A percentile compares a stretch with the other conserved stretches of the same genome.
phyloP scores from a whole-genome alignment of 306 rosid species.

The Vachellia collinsii region DNA sequence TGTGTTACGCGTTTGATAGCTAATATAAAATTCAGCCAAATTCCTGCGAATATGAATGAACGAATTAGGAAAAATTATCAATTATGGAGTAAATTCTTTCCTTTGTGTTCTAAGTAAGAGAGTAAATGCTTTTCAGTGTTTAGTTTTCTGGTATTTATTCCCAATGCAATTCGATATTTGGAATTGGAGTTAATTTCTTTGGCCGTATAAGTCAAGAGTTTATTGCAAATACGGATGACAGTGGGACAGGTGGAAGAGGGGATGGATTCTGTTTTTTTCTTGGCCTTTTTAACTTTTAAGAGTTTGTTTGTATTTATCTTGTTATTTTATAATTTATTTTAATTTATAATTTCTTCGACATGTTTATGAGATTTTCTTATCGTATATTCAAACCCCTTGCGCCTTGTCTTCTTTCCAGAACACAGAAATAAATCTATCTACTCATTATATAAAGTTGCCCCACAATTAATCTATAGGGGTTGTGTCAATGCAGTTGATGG shows the following conservation, averaged over 20 bases:
- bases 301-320: neutral
- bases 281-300: neutral
- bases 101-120: too few relatives aligned
- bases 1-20: fast-evolving
- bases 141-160: neutral
- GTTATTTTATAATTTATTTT: neutral
- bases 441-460: neutral
- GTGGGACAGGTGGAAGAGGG: neutral
- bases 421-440: neutral
- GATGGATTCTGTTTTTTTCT: too few relatives aligned
- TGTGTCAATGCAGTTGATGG: too few relatives aligned
- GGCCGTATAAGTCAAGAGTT: neutral
- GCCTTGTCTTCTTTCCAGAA: neutral
- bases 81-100: neutral
- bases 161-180: neutral
- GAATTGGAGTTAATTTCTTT: neutral
- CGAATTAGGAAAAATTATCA: neutral
- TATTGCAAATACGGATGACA: neutral
- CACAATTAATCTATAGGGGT: too few relatives aligned
- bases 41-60: neutral
- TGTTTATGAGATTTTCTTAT: neutral
- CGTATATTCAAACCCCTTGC: neutral
- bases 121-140: neutral
- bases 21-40: too few relatives aligned
- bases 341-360: neutral